Conservation (phyloP, 2,329 filamentous ascomycete species). For the Teratosphaeria pseudoeucalypti region DNA sequence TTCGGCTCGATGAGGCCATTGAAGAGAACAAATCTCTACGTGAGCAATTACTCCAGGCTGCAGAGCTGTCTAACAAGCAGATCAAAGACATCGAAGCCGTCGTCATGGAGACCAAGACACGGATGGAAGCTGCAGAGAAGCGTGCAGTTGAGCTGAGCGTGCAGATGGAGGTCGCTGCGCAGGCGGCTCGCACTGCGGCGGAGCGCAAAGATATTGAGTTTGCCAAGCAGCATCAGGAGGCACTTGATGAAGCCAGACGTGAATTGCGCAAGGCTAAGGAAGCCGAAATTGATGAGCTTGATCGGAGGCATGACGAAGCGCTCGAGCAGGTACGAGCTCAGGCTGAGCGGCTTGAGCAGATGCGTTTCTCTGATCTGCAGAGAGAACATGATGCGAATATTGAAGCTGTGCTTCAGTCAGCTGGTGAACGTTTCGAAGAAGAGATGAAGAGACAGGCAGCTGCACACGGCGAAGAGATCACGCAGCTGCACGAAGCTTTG, state of each 20-base stretch:
- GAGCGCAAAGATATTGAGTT: constrained; percentile 6
- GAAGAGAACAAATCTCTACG: background rate
- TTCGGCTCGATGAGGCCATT: constrained; percentile 7
- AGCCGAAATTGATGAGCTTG: constrained; percentile 13
- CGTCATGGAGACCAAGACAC: background rate
- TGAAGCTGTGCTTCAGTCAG: constrained; percentile 1
- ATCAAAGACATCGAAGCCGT: background rate
- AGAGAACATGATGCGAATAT: constrained; percentile 12
- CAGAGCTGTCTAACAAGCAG: background rate
- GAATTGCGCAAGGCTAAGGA: constrained; percentile 11
- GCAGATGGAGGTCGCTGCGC: background rate
- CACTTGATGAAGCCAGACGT: constrained; percentile 12
- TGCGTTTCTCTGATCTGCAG: constrained; percentile 12
- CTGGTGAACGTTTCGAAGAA: background rate
- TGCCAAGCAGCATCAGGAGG: constrained; percentile 10
- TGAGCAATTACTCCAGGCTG: background rate
- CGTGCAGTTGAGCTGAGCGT: background rate
- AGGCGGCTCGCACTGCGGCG: constrained; percentile 8
- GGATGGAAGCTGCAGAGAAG: background rate
- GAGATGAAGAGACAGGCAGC: constrained; percentile 2
- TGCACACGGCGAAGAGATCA: constrained; percentile 1
- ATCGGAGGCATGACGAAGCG: constrained; percentile 16
- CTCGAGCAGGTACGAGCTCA: constrained; percentile 12
- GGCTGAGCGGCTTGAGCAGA: constrained; percentile 11
- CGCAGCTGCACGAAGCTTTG: background rate